A percentile compares a stretch with the other conserved stretches of the same genome.
These are phyloP conservation scores for Aureobasidium sp. DNA, from an alignment of 2,329 filamentous ascomycete species.

Conservation along the genomic window DNA sequence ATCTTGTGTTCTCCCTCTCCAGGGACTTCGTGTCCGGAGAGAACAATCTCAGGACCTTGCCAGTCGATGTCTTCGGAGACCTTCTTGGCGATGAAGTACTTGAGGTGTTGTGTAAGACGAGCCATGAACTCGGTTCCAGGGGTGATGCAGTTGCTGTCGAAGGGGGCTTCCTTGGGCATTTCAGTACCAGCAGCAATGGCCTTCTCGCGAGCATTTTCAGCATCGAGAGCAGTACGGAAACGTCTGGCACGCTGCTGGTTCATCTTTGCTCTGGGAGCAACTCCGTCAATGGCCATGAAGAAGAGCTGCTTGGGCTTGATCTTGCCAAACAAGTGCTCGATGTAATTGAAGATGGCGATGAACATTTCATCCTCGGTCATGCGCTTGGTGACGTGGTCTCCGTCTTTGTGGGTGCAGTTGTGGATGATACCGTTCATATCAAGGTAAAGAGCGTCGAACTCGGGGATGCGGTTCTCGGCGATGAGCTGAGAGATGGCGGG, in stretches of 20 bases:
- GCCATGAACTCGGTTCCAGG: constrained; percentile 98
- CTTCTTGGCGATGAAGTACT: constrained; percentile 99
- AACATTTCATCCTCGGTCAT: constrained; percentile 99
- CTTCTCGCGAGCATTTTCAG: constrained; percentile 83
- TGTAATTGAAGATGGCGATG: constrained; percentile 99
- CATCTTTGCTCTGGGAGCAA: constrained; percentile 97
- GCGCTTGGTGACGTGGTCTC: constrained; percentile 83
- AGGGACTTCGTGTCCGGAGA: constrained; percentile 95
- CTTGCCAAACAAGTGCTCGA: constrained; percentile 96
- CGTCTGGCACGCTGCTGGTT: constrained; percentile 95
- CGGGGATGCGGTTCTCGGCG: constrained; percentile 95
- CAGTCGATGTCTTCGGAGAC: constrained; percentile 94
- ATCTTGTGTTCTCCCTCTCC: constrained; percentile 99
- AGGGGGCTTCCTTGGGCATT: constrained; percentile 89
- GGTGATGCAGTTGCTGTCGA: constrained; percentile 99
- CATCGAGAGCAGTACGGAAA: constrained; percentile 90
- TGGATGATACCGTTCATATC: constrained; percentile 99
- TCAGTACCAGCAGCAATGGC: constrained; percentile 82
- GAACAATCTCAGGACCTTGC: constrained; percentile 92
- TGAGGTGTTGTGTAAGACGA: constrained; percentile 84
- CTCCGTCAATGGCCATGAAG: constrained; percentile 99
- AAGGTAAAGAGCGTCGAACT: constrained; percentile 95
- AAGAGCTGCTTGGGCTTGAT: constrained; percentile 98
- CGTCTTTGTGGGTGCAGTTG: constrained; percentile 97
- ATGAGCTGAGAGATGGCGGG: constrained; percentile 97